Percentiles rank a stretch among this genome's conserved stretches.
Evolutionary conservation across 2,329 filamentous ascomycete genomes (phyloP).

Genomic region (Chrysoporthe cubensis): DNA sequence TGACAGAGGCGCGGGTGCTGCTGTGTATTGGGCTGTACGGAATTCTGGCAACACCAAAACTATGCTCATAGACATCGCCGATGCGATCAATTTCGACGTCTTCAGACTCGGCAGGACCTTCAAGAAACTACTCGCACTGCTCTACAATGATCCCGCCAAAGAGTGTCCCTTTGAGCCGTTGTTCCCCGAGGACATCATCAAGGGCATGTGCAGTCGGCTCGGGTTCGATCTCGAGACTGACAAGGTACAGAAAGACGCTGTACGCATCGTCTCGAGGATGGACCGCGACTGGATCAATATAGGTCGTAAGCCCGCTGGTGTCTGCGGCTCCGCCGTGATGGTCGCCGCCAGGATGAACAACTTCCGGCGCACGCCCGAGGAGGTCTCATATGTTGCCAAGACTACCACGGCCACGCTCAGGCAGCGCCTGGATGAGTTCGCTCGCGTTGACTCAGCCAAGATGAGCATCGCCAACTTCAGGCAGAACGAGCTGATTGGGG

Average conservation of each 20-base stretch:
- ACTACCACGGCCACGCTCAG: slow-evolving; percentile 93
- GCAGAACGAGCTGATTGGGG: slow-evolving; percentile 45
- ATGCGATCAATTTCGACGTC: slow-evolving; percentile 81
- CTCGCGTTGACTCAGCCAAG: slow-evolving; percentile 78
- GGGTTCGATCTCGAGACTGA: slow-evolving; percentile 85
- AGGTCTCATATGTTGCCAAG: slow-evolving; percentile 98
- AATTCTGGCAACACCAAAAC: slow-evolving; percentile 77
- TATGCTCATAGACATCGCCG: slow-evolving; percentile 95
- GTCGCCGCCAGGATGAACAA: slow-evolving; percentile 98
- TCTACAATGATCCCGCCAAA: slow-evolving; percentile 53
- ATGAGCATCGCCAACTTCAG: slow-evolving; percentile 81
- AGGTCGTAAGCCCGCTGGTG: slow-evolving; percentile 88
- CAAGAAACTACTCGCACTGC: slow-evolving; percentile 75
- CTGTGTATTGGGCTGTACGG: slow-evolving; percentile 86
- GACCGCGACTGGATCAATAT: slow-evolving; percentile 97
- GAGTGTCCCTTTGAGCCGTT: slow-evolving; percentile 62
- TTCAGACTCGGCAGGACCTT: slow-evolving; percentile 91
- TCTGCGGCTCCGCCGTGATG: slow-evolving; percentile 92
- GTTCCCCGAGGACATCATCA: slow-evolving; percentile 87
- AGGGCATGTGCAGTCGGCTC: slow-evolving; percentile 86
- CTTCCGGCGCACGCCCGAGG: slow-evolving; percentile 86
- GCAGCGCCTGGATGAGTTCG: slow-evolving; percentile 90
- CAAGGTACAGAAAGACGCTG: slow-evolving; percentile 85
- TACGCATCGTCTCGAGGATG: slow-evolving; percentile 89
- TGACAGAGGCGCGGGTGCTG: slow-evolving; percentile 85